A percentile compares a stretch with the other conserved stretches of the same genome.
Evolutionary conservation across 169 alveolate genomes (phyloP).

Genomic region (Cryptosporidium tyzzeri): DNA sequence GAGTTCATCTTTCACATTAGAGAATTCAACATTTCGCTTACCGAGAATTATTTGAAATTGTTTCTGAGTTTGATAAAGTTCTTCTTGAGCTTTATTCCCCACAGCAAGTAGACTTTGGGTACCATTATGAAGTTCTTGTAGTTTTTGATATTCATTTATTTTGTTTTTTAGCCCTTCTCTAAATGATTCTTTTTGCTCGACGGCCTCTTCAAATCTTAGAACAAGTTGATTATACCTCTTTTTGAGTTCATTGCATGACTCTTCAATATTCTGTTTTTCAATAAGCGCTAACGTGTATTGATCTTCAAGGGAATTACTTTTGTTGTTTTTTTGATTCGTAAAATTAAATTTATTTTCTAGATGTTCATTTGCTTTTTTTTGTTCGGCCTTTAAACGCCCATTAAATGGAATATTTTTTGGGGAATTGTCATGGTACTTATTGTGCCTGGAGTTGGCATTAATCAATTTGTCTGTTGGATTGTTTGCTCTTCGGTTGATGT

Average conservation of each 20-base stretch:
- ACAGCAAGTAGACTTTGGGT: slow-evolving; percentile 58
- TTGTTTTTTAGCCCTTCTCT: slow-evolving; percentile 60
- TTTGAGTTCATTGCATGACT: slow-evolving; percentile 53
- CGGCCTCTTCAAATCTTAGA: slow-evolving; percentile 52
- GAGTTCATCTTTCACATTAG: slow-evolving; percentile 54
- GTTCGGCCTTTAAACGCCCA: background rate
- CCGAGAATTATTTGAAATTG: slow-evolving; percentile 71
- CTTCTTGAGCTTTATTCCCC: slow-evolving; percentile 74
- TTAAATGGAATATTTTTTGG: background rate
- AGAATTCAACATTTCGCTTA: slow-evolving; percentile 44
- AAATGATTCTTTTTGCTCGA: slow-evolving; percentile 67
- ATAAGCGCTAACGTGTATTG: slow-evolving; percentile 39
- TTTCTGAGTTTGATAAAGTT: slow-evolving; percentile 68
- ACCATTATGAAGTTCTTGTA: slow-evolving; percentile 66
- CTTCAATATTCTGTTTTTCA: slow-evolving; percentile 64
- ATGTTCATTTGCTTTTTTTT: slow-evolving; percentile 7
- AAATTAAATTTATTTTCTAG: background rate
- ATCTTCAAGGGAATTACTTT: slow-evolving; percentile 28
- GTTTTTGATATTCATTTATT: slow-evolving; percentile 60
- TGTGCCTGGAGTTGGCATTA: background rate
- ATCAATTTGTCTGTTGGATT: background rate
- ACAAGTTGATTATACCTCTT: slow-evolving; percentile 66
- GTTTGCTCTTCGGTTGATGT: background rate
- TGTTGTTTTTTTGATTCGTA: background rate
- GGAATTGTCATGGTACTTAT: slow-evolving; percentile 2